These are phyloP conservation scores for Grigorovia transvaalensis DNA, from an alignment of 805 yeast genomes.

Conservation along the genomic window DNA sequence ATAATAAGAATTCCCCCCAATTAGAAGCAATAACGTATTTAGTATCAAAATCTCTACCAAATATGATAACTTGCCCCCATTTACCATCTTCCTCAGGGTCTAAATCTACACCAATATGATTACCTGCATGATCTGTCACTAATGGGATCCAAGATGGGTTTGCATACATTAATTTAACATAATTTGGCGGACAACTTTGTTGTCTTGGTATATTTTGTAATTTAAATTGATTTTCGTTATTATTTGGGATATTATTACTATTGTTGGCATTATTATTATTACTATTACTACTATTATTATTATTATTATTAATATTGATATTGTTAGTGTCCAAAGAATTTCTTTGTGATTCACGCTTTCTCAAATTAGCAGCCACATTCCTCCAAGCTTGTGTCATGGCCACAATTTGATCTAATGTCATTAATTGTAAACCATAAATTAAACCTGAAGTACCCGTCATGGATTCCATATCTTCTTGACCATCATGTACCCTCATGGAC, in stretches of 20 bases:
- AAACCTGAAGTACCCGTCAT: constrained; percentile 63
- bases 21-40: constrained; percentile 78
- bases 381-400: constrained; percentile 84
- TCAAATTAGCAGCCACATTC: constrained; percentile 43
- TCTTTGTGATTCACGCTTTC: constrained; percentile 10
- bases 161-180: constrained; percentile 70
- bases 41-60: constrained; percentile 89
- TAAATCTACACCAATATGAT: constrained; percentile 83
- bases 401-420: constrained; percentile 72
- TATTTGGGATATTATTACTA: background rate
- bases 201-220: constrained; percentile 40
- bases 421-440: constrained; percentile 66
- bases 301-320: constrained; percentile 8
- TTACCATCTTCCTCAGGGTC: constrained; percentile 70
- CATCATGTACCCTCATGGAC: constrained; percentile 75
- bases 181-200: constrained; percentile 66
- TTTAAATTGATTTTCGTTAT: constrained; percentile 25
- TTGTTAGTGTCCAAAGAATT: background rate
- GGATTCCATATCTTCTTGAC: constrained; percentile 72
- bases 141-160: constrained; percentile 88
- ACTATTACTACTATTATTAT: no score
- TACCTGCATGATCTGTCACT: constrained; percentile 80
- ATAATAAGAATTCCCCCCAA: constrained; percentile 80
- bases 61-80: constrained; percentile 86
- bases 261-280: no score